These are phyloP conservation scores for Yamadazyma nakazawae DNA, from an alignment of 805 yeast genomes.

Conservation along the genomic window DNA sequence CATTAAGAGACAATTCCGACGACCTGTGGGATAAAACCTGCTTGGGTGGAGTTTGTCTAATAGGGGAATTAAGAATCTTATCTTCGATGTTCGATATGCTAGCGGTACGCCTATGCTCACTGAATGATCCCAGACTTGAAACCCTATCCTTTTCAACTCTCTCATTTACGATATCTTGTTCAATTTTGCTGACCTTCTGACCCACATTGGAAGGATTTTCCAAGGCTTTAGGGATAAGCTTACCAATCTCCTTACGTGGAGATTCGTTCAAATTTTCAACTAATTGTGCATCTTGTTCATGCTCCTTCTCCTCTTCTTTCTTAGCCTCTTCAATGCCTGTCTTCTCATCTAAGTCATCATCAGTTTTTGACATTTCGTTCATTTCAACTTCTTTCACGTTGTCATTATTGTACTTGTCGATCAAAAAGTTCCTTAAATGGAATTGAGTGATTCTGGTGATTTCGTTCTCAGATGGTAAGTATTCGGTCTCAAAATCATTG, in stretches of 20 bases:
- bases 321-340: neutral
- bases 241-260: conserved; percentile 15
- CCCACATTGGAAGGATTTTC: conserved; percentile 14
- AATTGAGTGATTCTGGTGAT: conserved; percentile 85
- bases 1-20: conserved; percentile 15
- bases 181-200: conserved; percentile 28
- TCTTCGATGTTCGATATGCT: neutral
- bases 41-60: conserved; percentile 5
- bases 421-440: conserved; percentile 73
- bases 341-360: conserved; percentile 7
- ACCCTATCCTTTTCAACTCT: neutral
- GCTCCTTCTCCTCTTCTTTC: neutral
- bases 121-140: neutral
- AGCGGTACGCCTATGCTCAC: neutral
- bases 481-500: conserved; percentile 70
- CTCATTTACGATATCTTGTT: conserved; percentile 21
- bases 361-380: conserved; percentile 14
- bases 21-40: conserved; percentile 10
- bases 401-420: conserved; percentile 42
- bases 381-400: conserved; percentile 19
- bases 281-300: neutral
- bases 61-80: neutral
- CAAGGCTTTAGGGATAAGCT: conserved; percentile 21
- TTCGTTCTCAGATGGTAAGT: conserved; percentile 89
- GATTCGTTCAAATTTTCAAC: conserved; percentile 15